Base-by-base conservation (phyloP, 257 asterid genomes). In the Anisodus acutangulus region DNA sequence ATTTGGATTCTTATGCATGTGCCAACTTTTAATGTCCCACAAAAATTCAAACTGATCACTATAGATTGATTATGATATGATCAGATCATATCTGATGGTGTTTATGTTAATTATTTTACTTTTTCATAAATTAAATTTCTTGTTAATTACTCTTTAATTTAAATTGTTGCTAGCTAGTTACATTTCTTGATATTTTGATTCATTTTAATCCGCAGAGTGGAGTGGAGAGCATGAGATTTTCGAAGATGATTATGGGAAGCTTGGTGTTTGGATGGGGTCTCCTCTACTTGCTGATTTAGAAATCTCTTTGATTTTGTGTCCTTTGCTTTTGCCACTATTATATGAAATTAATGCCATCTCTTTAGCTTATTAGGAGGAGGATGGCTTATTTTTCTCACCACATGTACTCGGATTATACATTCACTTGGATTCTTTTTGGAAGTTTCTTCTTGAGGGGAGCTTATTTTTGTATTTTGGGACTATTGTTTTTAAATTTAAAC, bases 401-500 rank as follows among this genome's bases (percentile, higher is more conserved):
- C 68, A 6, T 88, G 87, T 82, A 82, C 83, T 88, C 70, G 85
- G 78, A 86, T 55, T 79, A 86, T 85, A 82, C 88, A 89, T 92
- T 90, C 91, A 86, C 89, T 91, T 92, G 88, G 86, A 92, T 93
- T 94, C 92, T 90, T 90, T 71, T 90, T 63, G 87, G 91, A 87
- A 80, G 86, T 85, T 86, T 85, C 35, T 80, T 47, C n/a, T 19
- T 72, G 80, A 83, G 88, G 89, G 91, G 88, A 83, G 62, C 78
- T 86, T 67, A 68, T 68, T 71, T 81, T 82, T 84, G 79, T 86
- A 74, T 74, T 49, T 12, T 49, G 3, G 43, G 9, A 62, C 37
- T 3, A 22, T 19, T 62, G 39, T 22, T 62, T 62, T 22, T 62
- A 62, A 0, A 5, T 22, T 19, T n/a, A 71, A n/a, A 43, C 8